Base-by-base conservation (phyloP, 495 filamentous ascomycete genomes). In the Margaritispora aquatica region DNA sequence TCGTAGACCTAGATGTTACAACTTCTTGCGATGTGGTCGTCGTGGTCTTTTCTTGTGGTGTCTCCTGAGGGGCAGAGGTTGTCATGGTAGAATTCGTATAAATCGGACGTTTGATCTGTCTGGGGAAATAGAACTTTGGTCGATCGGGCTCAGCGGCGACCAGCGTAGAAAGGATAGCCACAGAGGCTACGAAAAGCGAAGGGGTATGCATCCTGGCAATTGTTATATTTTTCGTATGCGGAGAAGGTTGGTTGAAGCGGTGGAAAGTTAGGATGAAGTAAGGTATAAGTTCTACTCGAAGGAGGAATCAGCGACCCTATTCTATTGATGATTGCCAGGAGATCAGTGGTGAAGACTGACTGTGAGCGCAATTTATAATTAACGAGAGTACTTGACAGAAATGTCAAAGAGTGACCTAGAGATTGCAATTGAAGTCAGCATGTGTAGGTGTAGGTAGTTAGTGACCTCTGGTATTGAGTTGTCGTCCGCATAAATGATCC, bases 341-440 rank as follows among this genome's bases (percentile, higher is more conserved):
- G 21, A 41, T 57, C 65, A 67, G 63, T 66, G 63, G 50, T 62
- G 44, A 24, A n/a, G 17, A 59, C 71, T 66, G 65, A 63, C 62
- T 79, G 80, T 79, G 77, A 77, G 80, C 75, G 70, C 58, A 63
- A 63, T 60, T 68, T 68, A 57, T 63, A 68, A 20, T 36, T 73
- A 84, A 84, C 77, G 81, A 84, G 77, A 80, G 81, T 79, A 84
- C 78, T 84, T 84, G 81, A 84, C 80, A 78, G 72, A 65, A 51
- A 69, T 77, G 74, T 77, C 75, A 83, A 82, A 73, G 78, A 83
- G 74, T 68, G 81, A 81, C 70, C 70, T 70, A 72, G 49, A 52
- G 47, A 58, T 34, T 3, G 38, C 38, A 23, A 21, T 59, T 26
- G 21, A 51, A 11, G 61, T 77, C 77, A 78, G 65, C 47, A 59